phyloP scores from a whole-genome alignment of 306 rosid genomes.

The Cucumis cinereus region DNA sequence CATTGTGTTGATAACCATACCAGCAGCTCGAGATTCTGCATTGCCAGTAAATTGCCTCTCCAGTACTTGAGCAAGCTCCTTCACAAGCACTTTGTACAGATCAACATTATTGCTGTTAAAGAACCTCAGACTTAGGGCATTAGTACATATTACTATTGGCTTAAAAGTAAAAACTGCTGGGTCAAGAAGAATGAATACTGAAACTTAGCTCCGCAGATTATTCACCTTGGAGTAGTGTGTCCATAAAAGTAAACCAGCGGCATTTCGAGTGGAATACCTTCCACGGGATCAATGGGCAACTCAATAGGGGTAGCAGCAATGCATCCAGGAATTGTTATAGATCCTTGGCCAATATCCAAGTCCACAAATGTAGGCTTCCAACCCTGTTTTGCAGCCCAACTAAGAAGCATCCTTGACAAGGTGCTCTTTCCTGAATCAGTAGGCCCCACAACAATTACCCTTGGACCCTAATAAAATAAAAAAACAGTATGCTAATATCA shows the following conservation, averaged over 20 bases:
- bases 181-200: background rate
- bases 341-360: conserved; percentile 95
- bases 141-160: background rate
- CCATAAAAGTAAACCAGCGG: conserved; percentile 89
- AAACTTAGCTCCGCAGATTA: background rate
- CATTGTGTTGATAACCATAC: conserved; percentile 97
- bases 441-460: conserved; percentile 95
- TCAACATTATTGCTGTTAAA: conserved; percentile 66
- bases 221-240: conserved; percentile 74
- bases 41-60: conserved; percentile 79
- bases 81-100: conserved; percentile 74
- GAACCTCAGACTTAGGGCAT: conserved; percentile 14
- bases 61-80: conserved; percentile 74
- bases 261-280: conserved; percentile 90
- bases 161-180: no score
- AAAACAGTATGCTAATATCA: background rate
- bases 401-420: conserved; percentile 82
- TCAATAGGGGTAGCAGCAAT: conserved; percentile 94
- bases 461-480: conserved; percentile 59
- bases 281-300: conserved; percentile 91
- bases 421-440: conserved; percentile 89
- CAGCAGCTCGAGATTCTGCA: conserved; percentile 85
- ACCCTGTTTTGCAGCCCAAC: conserved; percentile 97
- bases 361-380: conserved; percentile 93
- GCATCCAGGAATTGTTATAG: conserved; percentile 85